Percentiles rank a stretch among this genome's conserved stretches.
Conservation (phyloP, 2,329 filamentous ascomycete genomes). For the Pseudogymnoascus sp. region DNA sequence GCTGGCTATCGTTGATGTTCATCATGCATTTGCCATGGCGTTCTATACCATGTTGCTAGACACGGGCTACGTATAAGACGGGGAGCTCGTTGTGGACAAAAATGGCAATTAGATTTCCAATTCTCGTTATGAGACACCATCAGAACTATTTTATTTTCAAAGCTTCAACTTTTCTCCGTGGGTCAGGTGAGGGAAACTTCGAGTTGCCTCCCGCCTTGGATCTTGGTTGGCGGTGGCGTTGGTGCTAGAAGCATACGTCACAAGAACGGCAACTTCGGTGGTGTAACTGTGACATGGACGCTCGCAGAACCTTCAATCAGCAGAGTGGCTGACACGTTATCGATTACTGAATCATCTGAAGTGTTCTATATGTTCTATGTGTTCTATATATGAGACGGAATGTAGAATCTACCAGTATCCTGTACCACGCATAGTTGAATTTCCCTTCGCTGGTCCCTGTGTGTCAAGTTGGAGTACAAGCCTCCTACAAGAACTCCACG, state of each 20-base stretch:
- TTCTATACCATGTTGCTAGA: background rate
- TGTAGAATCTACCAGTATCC: background rate
- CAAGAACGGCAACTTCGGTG: background rate
- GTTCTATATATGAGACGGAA: background rate
- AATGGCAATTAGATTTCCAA: background rate
- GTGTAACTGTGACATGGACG: background rate
- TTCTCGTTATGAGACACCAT: background rate
- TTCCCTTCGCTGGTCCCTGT: background rate
- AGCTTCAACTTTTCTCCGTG: background rate
- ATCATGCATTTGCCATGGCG: background rate
- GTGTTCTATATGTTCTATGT: background rate
- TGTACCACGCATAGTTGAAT: background rate
- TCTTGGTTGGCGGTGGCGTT: background rate
- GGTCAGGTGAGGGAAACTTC: background rate
- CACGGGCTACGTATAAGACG: background rate
- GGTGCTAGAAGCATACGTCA: background rate
- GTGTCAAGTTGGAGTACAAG: background rate
- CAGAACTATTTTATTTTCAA: background rate
- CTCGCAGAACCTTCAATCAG: background rate
- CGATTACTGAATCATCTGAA: background rate
- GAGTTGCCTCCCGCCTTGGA: background rate
- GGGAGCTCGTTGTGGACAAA: background rate
- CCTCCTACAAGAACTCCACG: background rate
- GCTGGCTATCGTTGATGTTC: background rate
- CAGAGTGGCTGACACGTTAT: background rate